A percentile compares a stretch with the other conserved stretches of the same genome.
Evolutionary conservation across 805 yeast genomes (phyloP).

Genomic region (Teunomyces stri): DNA sequence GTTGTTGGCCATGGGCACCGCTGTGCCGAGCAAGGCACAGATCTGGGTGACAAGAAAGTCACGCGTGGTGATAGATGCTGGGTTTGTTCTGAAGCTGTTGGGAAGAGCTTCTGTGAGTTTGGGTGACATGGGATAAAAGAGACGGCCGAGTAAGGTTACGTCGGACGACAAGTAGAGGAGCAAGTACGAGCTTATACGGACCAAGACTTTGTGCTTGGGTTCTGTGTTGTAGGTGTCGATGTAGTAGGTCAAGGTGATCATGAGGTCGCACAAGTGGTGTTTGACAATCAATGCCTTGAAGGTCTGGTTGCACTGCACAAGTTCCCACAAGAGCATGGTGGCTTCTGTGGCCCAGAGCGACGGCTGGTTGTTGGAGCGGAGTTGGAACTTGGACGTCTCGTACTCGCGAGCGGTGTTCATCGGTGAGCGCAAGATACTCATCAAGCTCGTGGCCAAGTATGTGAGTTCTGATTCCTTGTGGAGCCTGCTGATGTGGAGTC

Average conservation of each 20-base stretch:
- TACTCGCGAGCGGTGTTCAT: conserved; percentile 9
- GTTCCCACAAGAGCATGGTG: conserved; percentile 70
- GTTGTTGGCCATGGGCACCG: conserved; percentile 12
- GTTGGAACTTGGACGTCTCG: conserved; percentile 5
- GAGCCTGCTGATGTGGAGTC: conserved; percentile 52
- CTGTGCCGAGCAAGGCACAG: conserved; percentile 39
- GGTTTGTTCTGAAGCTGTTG: conserved; percentile 43
- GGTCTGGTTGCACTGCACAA: conserved; percentile 66
- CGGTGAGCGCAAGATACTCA: conserved; percentile 48
- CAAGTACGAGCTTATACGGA: conserved; percentile 52
- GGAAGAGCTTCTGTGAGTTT: conserved; percentile 53
- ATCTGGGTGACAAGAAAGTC: conserved; percentile 61
- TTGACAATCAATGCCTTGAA: conserved; percentile 43
- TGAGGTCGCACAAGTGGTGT: conserved; percentile 51
- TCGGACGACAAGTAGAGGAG: conserved; percentile 49
- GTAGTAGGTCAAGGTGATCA: conserved; percentile 55
- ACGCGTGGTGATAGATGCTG: conserved; percentile 50
- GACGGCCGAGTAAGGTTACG: conserved; percentile 29
- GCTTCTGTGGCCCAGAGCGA: conserved; percentile 55
- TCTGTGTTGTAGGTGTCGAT: conserved; percentile 46
- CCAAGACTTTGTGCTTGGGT: conserved; percentile 35
- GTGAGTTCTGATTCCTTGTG: conserved; percentile 54
- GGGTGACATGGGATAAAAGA: conserved; percentile 46
- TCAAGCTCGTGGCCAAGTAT: conserved; percentile 46
- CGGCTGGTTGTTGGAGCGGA: conserved; percentile 16